phyloP scores from a whole-genome alignment of 345 rosid genomes.

The Geranium brycei region DNA sequence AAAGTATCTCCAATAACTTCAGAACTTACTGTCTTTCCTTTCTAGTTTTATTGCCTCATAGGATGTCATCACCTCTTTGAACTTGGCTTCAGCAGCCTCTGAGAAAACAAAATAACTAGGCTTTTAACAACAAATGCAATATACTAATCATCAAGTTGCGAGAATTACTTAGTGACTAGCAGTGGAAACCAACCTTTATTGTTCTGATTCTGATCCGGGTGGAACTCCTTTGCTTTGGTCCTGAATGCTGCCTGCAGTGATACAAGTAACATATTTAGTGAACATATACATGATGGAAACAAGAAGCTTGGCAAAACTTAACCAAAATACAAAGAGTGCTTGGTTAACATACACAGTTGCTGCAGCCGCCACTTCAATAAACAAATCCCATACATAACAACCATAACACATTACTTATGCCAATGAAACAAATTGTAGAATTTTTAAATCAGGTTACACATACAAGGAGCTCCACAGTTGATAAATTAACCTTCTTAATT shows the following conservation, averaged over 20 bases:
- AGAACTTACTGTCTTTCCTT: constrained; percentile 33
- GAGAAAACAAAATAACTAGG: constrained; percentile 15
- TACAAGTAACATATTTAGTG: background rate
- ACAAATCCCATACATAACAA: too few relatives aligned
- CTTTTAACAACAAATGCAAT: background rate
- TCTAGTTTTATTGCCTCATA: constrained; percentile 83
- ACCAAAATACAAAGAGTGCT: background rate
- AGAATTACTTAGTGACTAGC: background rate
- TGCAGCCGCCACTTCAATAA: too few relatives aligned
- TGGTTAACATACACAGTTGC: too few relatives aligned
- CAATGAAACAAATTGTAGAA: too few relatives aligned
- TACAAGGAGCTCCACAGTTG: too few relatives aligned
- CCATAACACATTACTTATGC: too few relatives aligned
- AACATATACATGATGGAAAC: background rate
- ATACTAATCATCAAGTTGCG: background rate
- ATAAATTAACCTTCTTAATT: too few relatives aligned
- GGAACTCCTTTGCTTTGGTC: constrained; percentile 75
- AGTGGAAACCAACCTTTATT: constrained; percentile 43
- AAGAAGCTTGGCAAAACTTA: background rate
- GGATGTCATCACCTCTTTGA: constrained; percentile 79
- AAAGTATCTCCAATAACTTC: constrained; percentile 1
- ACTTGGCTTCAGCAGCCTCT: constrained; percentile 83
- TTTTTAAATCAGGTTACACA: too few relatives aligned
- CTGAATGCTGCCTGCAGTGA: constrained; percentile 77
- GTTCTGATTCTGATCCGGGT: constrained; percentile 90